Base-by-base conservation (phyloP, 495 filamentous ascomycete genomes). In the Neurospora sp. region DNA sequence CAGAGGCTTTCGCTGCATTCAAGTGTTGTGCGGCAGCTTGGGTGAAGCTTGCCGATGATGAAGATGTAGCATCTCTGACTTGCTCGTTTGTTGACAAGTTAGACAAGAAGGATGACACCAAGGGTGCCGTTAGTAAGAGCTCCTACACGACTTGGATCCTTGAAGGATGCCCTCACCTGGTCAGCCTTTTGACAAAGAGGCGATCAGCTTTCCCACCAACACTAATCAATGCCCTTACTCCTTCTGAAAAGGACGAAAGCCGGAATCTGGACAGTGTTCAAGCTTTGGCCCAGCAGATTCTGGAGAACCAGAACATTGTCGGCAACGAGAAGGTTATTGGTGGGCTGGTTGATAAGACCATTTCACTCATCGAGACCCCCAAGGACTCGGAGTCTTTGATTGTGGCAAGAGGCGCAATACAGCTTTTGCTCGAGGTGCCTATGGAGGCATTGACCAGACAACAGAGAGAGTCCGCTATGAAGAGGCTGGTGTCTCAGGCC, bases 1-100 rank as follows among this genome's bases (percentile, higher is more conserved):
- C 74, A 16, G 81, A 81, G 31, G 81, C 81, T 0, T 80, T 83
- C 39, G 81, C 84, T 70, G 84, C 83, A 3, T 84, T 85, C 74
- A 74, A 74, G 48, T 85, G 81, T 74, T 83, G 79, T 59, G 78
- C 76, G 10, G 79, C 77, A 3, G 70, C 80, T 4, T 85, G 83
- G 79, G 44, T 83, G 22, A 78, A 74, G n/a, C 81, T 78, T 4
- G 74, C 73, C 42, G 69, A 81, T 20, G 80, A 82, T 70, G 74
- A 75, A 9, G 80, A 82, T 5, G 78, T 79, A 14, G 79, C 77
- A 0, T 75, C 73, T 39, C 20, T 84, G 44, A 74, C 78, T 10
- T 75, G 76, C 69, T 75, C 78, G 18, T 82, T 84, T 71, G 70
- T 84, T 16, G 76, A 79, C 59, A 81, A 79, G 72, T 71, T 85